These are phyloP conservation scores for Jackrogersella multiformis DNA, from an alignment of 495 filamentous ascomycete species.

Conservation along the genomic window DNA sequence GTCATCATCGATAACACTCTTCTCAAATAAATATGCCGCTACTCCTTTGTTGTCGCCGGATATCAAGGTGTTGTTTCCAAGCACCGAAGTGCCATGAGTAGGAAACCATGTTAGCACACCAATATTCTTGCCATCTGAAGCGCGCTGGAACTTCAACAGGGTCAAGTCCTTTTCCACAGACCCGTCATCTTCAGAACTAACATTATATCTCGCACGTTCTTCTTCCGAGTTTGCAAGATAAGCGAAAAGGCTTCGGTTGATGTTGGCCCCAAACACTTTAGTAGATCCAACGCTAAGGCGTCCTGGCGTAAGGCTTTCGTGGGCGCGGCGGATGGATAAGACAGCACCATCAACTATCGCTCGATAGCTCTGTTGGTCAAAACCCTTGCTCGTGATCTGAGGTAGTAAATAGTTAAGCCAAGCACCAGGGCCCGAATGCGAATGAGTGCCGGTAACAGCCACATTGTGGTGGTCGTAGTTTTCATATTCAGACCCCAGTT, in stretches of 20 bases:
- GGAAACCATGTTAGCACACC: constrained; percentile 93
- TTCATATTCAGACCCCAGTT: constrained; percentile 72
- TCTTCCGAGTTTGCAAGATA: constrained; percentile 88
- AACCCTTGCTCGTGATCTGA: constrained; percentile 90
- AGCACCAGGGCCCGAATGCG: constrained; percentile 89
- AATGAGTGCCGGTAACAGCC: constrained; percentile 92
- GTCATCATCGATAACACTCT: constrained; percentile 63
- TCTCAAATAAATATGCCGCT: constrained; percentile 86
- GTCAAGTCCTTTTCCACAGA: constrained; percentile 91
- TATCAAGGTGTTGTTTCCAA: constrained; percentile 91
- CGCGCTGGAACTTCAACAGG: constrained; percentile 79
- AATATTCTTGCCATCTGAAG: constrained; percentile 74
- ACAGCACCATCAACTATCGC: constrained; percentile 91
- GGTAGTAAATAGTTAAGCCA: constrained; percentile 97
- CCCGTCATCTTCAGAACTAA: constrained; percentile 63
- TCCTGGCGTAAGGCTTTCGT: constrained; percentile 76
- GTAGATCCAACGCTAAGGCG: constrained; percentile 76
- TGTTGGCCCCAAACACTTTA: constrained; percentile 82
- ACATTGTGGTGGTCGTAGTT: constrained; percentile 85
- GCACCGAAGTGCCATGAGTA: constrained; percentile 90
- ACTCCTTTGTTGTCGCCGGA: constrained; percentile 97
- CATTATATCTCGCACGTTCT: constrained; percentile 77
- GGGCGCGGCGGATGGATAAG: constrained; percentile 81
- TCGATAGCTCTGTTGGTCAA: constrained; percentile 86
- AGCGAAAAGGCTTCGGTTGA: constrained; percentile 89